A percentile compares a stretch with the other conserved stretches of the same genome.
phyloP scores from a whole-genome alignment of 2,329 filamentous ascomycete genomes.

The Leptographium flavum region DNA sequence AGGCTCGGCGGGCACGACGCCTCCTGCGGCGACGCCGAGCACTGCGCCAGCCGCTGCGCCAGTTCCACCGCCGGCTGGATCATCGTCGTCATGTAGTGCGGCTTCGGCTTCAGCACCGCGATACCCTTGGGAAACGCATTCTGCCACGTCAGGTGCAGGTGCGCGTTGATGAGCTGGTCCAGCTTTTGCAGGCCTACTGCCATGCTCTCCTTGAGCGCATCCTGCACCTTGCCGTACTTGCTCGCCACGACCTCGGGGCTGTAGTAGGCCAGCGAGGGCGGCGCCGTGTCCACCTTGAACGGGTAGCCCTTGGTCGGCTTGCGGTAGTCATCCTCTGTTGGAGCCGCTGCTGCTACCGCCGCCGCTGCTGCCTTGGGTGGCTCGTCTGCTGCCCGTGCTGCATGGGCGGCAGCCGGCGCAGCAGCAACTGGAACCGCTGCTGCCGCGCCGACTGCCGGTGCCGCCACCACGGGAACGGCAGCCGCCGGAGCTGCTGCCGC shows the following conservation, averaged over 20 bases:
- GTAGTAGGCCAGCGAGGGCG: constrained; percentile 66
- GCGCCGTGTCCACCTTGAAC: constrained; percentile 50
- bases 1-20: constrained; percentile 73
- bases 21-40: constrained; percentile 58
- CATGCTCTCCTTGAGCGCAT: constrained; percentile 41
- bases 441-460: not conserved
- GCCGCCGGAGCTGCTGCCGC: not conserved
- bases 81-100: constrained; percentile 59
- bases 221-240: constrained; percentile 53
- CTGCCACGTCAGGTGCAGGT: constrained; percentile 78
- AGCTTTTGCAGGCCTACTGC: constrained; percentile 51
- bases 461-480: not conserved
- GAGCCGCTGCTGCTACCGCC: not conserved
- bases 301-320: constrained; percentile 25
- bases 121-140: constrained; percentile 65
- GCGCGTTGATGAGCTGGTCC: constrained; percentile 64
- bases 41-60: constrained; percentile 61
- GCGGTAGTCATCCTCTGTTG: constrained; percentile 5
- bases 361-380: not conserved
- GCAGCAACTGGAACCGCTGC: not conserved
- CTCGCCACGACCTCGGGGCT: constrained; percentile 43
- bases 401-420: not conserved
- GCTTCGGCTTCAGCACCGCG: constrained; percentile 64
- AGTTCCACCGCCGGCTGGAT: constrained; percentile 57
- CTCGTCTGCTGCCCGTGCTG: too few species aligned